A percentile compares a stretch with the other conserved stretches of the same genome.
Conservation (phyloP, 129 eudicot species). For the Tanacetum coccineum region DNA sequence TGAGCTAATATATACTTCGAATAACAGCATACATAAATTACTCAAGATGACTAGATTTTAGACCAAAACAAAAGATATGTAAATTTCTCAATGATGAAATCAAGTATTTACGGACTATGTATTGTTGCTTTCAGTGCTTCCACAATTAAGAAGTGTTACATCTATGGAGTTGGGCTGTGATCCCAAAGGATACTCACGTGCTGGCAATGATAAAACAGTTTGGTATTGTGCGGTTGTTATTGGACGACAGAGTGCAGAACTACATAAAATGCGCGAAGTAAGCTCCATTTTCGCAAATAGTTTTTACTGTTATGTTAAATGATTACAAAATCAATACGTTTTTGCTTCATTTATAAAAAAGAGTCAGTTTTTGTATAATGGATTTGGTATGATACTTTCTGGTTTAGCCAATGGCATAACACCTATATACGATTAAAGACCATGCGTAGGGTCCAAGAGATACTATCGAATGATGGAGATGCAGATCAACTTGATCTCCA, state of each 20-base stretch:
- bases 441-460: conserved; percentile 89
- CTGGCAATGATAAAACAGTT: conserved; percentile 56
- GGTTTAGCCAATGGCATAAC: conserved; percentile 26
- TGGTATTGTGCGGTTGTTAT: conserved; percentile 94
- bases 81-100: background rate
- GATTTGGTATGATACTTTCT: conserved; percentile 9
- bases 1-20: too few relatives aligned
- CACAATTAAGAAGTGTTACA: conserved; percentile 84
- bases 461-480: conserved; percentile 46
- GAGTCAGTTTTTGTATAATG: background rate
- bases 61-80: too few relatives aligned
- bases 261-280: conserved; percentile 85
- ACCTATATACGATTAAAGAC: conserved; percentile 49
- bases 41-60: too few relatives aligned
- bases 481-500: conserved; percentile 30
- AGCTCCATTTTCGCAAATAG: conserved; percentile 17
- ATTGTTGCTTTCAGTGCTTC: conserved; percentile 60
- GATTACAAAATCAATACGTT: background rate
- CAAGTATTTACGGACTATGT: background rate
- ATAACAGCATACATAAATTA: too few relatives aligned
- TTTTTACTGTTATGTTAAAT: too few relatives aligned
- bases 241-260: conserved; percentile 85
- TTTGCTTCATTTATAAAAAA: background rate
- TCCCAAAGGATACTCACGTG: conserved; percentile 83
- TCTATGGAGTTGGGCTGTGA: conserved; percentile 89